Evolutionary conservation across 257 asterid species (phyloP).

Genomic region (Gynochthodes officinalis): DNA sequence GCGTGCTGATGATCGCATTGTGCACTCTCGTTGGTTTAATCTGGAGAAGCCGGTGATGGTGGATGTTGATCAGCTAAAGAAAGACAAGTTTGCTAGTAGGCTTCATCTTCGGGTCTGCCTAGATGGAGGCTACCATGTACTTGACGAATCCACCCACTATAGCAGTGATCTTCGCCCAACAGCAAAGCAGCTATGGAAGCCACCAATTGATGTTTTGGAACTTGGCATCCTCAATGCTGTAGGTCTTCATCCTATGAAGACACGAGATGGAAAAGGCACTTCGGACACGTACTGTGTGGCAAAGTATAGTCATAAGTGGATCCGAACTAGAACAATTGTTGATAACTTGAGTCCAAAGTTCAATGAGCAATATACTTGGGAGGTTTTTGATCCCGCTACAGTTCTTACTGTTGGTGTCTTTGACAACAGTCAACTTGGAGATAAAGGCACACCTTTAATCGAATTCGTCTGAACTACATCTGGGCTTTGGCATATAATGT

Average conservation of each 20-base stretch:
- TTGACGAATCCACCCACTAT: constrained; percentile 82
- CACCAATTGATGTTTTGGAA: constrained; percentile 74
- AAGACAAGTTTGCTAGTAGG: constrained; percentile 71
- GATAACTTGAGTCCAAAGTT: constrained; percentile 75
- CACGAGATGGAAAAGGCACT: constrained; percentile 73
- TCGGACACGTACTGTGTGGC: constrained; percentile 92
- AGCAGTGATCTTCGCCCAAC: constrained; percentile 96
- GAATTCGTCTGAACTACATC: constrained; percentile 66
- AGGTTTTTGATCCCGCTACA: constrained; percentile 86
- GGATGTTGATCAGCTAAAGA: constrained; percentile 81
- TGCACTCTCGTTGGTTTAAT: constrained; percentile 87
- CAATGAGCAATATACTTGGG: constrained; percentile 91
- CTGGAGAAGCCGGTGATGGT: constrained; percentile 69
- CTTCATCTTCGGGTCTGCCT: constrained; percentile 83
- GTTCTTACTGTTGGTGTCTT: constrained; percentile 88
- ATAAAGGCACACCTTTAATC: constrained; percentile 50
- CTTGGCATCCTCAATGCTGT: constrained; percentile 73
- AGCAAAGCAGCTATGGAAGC: constrained; percentile 81
- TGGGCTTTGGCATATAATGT: constrained; percentile 82
- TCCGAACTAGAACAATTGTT: constrained; percentile 74
- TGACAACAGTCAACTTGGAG: constrained; percentile 70
- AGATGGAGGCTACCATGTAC: constrained; percentile 94
- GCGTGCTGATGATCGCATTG: constrained; percentile 81
- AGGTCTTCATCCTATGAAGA: constrained; percentile 88
- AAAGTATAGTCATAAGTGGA: constrained; percentile 86